Evolutionary conservation across 768 basidiomycete genomes (phyloP), one percentile per base, ranked within the genome.

Genomic region (Lepiota subincarnata): DNA sequence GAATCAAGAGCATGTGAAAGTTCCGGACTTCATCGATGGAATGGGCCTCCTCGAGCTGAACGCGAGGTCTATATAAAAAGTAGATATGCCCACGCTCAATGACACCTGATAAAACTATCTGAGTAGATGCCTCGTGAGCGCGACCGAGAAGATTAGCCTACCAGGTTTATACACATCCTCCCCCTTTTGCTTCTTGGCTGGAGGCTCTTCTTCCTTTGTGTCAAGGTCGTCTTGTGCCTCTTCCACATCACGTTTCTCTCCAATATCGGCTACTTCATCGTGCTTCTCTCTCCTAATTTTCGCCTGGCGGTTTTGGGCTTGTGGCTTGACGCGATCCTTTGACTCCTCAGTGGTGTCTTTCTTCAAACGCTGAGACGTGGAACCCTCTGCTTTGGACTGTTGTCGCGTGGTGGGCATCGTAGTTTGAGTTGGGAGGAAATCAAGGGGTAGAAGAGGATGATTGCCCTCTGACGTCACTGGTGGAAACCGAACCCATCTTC

Each of bases 61-160:
- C 81, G 26, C 78, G 75, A 3, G 82, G 83, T 10, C 80, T 77
- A 60, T 82, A 86, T 67, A 83, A 79, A 64, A 85, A 83, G 66
- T 84, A 84, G 41, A 86, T 73, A 56, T 83, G 78, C 6, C 81
- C 82, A 13, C 81, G 68, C 59, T 83, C 80, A 47, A 80, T 80
- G 8, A 76, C 77, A 7, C 80, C 80, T 82, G 31, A 31, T 31
- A 1, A 45, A 6, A 46, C 13, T 26, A 18, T n/a, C 16, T 13
- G 45, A 3, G 31, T 31, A 11, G 13, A 2, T 20, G 22, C 4
- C 28, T 6, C 11, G 13, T 24, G 26, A 22, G 28, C 4, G 46
- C 20, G 18, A 26, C 41, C 19, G 45, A 35, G 24, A 13, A 20
- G 4, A 1, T 10, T 37, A 6, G 19, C 50, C 35, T 55, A 63